Percentiles rank a stretch among this genome's conserved stretches.
Evolutionary conservation across 2,329 filamentous ascomycete genomes (phyloP).

Genomic region (Cladosporium oxysporum): DNA sequence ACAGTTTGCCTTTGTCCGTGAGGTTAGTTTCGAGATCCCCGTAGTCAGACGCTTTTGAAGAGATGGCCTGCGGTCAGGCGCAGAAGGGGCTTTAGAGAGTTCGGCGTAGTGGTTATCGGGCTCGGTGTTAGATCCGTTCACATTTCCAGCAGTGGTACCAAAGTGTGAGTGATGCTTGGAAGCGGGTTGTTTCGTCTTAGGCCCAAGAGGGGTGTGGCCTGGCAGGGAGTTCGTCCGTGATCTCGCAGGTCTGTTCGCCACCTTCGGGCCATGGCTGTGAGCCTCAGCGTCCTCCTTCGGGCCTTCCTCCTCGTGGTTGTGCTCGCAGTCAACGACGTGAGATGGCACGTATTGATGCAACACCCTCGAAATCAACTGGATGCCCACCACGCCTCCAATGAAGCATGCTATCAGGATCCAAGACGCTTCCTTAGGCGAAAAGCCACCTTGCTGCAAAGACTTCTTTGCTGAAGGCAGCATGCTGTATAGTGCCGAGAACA

Average conservation of each 20-base stretch:
- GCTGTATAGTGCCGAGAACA: conserved; percentile 88
- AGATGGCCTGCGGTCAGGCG: conserved; percentile 38
- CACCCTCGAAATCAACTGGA: conserved; percentile 70
- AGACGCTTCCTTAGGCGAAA: conserved; percentile 66
- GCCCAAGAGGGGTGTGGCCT: conserved; percentile 23
- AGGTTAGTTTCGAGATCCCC: conserved; percentile 53
- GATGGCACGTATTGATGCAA: conserved; percentile 75
- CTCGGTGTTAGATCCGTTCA: conserved; percentile 7
- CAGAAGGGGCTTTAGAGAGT: conserved; percentile 10
- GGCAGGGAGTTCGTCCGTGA: conserved; percentile 26
- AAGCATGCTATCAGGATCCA: conserved; percentile 71
- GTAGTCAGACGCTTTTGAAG: conserved; percentile 44
- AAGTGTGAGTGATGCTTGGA: conserved; percentile 31
- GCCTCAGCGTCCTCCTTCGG: conserved; percentile 31
- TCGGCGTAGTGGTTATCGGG: not conserved
- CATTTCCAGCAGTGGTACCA: conserved; percentile 7
- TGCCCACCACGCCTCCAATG: conserved; percentile 70
- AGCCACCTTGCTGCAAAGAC: conserved; percentile 71
- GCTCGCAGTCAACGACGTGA: conserved; percentile 78
- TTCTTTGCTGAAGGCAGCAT: conserved; percentile 86
- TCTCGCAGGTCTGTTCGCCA: conserved; percentile 13
- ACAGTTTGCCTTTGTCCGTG: conserved; percentile 51
- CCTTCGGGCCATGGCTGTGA: not conserved
- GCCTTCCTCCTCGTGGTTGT: conserved; percentile 64
- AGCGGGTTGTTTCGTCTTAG: conserved; percentile 22